These are phyloP conservation scores for Aspergillus tamarii DNA, from an alignment of 2,329 filamentous ascomycete species.

Conservation along the genomic window DNA sequence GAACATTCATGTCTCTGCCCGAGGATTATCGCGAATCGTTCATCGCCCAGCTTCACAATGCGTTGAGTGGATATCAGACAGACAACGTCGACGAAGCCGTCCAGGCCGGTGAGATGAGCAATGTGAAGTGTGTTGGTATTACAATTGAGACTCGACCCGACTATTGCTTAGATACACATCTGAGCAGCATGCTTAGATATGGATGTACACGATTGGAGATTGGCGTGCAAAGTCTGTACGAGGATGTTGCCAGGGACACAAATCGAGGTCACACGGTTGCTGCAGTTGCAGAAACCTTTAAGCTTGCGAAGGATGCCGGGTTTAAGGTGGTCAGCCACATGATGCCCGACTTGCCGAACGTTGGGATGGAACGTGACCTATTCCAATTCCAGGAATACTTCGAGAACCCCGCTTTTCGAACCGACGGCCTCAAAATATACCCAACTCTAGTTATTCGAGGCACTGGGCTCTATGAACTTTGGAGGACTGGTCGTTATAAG, in stretches of 20 bases:
- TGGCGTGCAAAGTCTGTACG: constrained; percentile 94
- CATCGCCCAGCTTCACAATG: constrained; percentile 94
- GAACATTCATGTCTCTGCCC: constrained; percentile 96
- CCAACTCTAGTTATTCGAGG: constrained; percentile 96
- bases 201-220: constrained; percentile 94
- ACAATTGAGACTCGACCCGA: constrained; percentile 97
- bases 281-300: constrained; percentile 94
- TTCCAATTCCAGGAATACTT: constrained; percentile 99
- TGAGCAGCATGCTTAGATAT: constrained; percentile 96
- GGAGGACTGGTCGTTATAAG: constrained; percentile 95
- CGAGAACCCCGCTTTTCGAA: constrained; percentile 92
- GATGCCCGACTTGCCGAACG: constrained; percentile 98
- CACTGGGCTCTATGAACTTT: constrained; percentile 94
- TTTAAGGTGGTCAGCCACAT: constrained; percentile 99
- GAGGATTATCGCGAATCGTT: constrained; percentile 90
- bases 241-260: constrained; percentile 97
- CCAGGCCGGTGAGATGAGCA: constrained; percentile 91
- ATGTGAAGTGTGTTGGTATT: constrained; percentile 96
- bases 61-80: constrained; percentile 92
- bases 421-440: constrained; percentile 97
- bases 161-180: constrained; percentile 93
- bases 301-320: constrained; percentile 93
- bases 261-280: constrained; percentile 96
- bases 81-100: constrained; percentile 95
- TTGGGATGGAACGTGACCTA: constrained; percentile 96